A percentile compares a stretch with the other conserved stretches of the same genome.
Conservation (phyloP, 2,329 filamentous ascomycete genomes). For the Elsinoe arachidis region DNA sequence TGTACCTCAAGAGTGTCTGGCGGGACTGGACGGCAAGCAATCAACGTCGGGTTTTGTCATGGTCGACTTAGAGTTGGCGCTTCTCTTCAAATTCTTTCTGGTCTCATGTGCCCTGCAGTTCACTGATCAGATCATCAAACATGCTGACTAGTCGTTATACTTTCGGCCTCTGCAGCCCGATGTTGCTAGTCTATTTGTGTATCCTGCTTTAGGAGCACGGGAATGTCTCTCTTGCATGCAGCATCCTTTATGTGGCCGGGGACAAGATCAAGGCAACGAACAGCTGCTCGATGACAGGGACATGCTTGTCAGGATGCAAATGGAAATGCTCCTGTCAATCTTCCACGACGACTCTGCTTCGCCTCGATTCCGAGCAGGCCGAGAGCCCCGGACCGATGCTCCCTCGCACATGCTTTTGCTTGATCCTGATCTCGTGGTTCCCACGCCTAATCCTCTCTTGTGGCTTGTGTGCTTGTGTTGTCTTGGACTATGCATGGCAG, state of each 20-base stretch:
- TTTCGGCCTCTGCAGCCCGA: neutral
- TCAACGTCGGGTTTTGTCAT: neutral
- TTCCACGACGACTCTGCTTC: neutral
- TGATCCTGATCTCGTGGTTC: constrained; percentile 6
- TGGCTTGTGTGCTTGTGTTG: neutral
- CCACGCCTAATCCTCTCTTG: neutral
- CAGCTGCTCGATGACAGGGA: neutral
- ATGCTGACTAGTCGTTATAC: neutral
- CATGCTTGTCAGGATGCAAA: neutral
- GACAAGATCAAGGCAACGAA: neutral
- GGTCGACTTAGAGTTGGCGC: constrained; percentile 6
- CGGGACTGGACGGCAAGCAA: neutral
- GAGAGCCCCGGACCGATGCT: neutral
- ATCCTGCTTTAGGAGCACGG: neutral
- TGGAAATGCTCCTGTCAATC: constrained; percentile 3
- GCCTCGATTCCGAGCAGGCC: neutral
- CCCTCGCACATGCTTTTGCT: constrained; percentile 2
- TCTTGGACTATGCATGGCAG: neutral
- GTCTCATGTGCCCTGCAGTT: neutral
- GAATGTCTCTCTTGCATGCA: neutral
- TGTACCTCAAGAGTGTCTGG: neutral
- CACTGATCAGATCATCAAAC: neutral
- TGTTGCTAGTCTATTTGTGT: neutral
- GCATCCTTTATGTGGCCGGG: neutral
- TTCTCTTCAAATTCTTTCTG: neutral